Conservation (phyloP, 2,329 filamentous ascomycete species). For the Arthrobotrys conoides region DNA sequence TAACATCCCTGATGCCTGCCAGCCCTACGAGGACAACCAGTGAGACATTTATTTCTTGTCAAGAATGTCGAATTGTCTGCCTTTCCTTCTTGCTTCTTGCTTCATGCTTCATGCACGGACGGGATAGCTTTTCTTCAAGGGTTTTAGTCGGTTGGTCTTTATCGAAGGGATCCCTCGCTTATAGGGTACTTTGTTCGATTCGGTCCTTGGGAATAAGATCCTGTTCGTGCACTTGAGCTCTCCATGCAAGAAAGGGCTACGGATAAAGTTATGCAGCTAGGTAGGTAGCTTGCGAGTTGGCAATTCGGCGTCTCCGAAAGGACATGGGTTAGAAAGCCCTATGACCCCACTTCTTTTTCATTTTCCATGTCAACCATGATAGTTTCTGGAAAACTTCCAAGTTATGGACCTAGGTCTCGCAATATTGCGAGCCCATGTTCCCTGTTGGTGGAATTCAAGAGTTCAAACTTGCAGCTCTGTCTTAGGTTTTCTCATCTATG, state of each 20-base stretch:
- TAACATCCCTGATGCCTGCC: conserved; percentile 59
- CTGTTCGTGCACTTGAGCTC: conserved; percentile 10
- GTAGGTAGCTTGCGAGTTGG: conserved; percentile 13
- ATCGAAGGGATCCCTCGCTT: conserved; percentile 23
- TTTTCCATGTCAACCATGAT: background rate
- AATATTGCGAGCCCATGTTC: background rate
- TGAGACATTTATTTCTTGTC: conserved; percentile 47
- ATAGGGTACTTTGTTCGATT: background rate
- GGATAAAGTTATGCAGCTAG: conserved; percentile 17
- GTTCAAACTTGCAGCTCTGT: background rate
- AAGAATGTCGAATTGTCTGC: conserved; percentile 34
- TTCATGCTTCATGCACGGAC: conserved; percentile 41
- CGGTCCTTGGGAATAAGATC: conserved; percentile 10
- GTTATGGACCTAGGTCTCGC: background rate
- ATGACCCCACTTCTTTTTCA: conserved; percentile 6
- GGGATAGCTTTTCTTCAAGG: conserved; percentile 50
- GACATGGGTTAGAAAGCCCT: background rate
- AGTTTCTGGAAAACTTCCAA: conserved; percentile 1
- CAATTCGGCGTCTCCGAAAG: conserved; percentile 47
- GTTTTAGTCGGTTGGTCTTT: background rate
- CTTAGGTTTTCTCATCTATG: background rate
- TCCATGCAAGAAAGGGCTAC: background rate
- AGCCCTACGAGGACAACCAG: conserved; percentile 59
- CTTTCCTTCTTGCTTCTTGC: conserved; percentile 35
- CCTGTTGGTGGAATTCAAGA: conserved; percentile 2